Evolutionary conservation across 108 stramenopile species (phyloP).

Genomic region (Nannochloropsis gaditana): DNA sequence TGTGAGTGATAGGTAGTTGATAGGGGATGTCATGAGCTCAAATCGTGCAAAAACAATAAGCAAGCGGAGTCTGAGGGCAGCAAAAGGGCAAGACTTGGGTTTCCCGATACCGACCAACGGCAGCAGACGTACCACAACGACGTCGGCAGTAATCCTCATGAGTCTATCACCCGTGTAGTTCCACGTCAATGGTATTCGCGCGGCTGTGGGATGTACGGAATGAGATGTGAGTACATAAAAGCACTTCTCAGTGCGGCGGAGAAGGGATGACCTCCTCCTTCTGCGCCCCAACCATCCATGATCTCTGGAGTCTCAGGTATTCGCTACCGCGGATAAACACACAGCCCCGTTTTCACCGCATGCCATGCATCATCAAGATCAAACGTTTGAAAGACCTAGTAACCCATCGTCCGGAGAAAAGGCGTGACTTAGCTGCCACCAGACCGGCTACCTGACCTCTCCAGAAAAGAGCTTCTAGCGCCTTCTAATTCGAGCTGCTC

Average conservation of each 20-base stretch:
- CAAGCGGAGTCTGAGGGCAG: neutral
- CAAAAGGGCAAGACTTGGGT: neutral
- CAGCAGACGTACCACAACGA: constrained; percentile 35
- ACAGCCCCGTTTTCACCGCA: no score
- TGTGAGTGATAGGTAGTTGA: neutral
- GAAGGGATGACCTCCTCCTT: neutral
- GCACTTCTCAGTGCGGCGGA: neutral
- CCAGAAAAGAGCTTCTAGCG: no score
- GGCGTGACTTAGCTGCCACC: no score
- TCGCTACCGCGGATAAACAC: no score
- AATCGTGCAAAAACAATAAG: neutral
- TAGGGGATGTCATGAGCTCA: neutral
- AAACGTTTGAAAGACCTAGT: no score
- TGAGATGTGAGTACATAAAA: neutral
- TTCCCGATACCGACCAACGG: neutral
- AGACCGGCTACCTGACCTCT: no score
- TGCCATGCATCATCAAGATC: no score
- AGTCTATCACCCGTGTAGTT: neutral
- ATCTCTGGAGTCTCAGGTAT: neutral
- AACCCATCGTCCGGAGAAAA: no score
- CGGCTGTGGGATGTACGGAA: neutral
- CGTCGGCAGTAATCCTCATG: constrained; percentile 50
- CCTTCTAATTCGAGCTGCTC: no score
- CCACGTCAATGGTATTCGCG: neutral
- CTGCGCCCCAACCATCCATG: neutral